Evolutionary conservation across 371 early-diverging fungal genomes (phyloP).

Genomic region (Mucor racemosus): DNA sequence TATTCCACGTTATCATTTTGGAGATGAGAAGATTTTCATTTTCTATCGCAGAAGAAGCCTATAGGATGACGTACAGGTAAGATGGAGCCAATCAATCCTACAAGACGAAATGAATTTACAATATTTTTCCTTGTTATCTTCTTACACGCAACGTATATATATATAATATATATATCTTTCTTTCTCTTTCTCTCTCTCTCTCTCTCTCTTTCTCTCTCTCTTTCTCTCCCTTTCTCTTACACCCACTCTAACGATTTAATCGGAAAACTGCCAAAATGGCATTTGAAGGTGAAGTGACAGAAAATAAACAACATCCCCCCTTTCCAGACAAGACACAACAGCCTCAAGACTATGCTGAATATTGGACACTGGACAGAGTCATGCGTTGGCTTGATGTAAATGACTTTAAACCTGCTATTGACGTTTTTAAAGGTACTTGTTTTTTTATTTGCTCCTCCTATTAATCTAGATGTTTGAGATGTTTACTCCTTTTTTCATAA

Average conservation of each 20-base stretch:
- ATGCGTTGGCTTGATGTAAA: conserved; percentile 29
- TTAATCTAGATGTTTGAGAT: conserved; percentile 7
- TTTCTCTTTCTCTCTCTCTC: not conserved
- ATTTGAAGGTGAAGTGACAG: conserved; percentile 8
- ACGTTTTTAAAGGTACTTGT: conserved; percentile 28
- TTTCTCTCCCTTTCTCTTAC: not conserved
- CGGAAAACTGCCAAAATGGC: conserved; percentile 21
- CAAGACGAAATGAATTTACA: not conserved
- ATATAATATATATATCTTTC: too few species aligned
- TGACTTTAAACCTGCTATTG: conserved; percentile 26
- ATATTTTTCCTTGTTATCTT: not conserved
- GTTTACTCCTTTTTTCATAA: not conserved
- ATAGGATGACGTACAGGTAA: not conserved
- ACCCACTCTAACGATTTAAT: not conserved
- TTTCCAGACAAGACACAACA: conserved; percentile 7
- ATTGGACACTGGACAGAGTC: conserved; percentile 31
- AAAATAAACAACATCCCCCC: not conserved
- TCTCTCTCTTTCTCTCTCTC: not conserved
- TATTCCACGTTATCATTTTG: too few species aligned
- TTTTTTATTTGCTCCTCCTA: conserved; percentile 8
- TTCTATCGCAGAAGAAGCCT: not conserved
- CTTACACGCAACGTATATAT: not conserved
- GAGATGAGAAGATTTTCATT: too few species aligned
- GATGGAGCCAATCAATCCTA: conserved; percentile 9
- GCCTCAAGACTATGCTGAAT: conserved; percentile 11